Conservation (phyloP, 2,329 filamentous ascomycete genomes). For the Dendryphion nanum region DNA sequence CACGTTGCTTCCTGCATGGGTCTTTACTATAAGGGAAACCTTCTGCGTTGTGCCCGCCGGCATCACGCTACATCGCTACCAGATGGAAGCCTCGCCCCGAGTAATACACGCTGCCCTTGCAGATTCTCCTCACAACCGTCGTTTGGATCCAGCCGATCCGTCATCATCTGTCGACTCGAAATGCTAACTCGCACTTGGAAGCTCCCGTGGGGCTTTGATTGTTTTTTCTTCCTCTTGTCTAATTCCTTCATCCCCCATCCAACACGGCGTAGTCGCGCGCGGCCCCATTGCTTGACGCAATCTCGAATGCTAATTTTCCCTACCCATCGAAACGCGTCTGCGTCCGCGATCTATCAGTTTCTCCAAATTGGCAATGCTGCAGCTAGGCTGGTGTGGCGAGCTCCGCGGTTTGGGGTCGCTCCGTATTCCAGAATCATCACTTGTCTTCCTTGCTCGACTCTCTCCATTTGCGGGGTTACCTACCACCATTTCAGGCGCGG, state of each 20-base stretch:
- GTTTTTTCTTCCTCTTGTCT: no score
- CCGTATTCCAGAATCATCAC: conserved; percentile 23
- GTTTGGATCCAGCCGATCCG: no score
- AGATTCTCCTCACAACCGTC: conserved; percentile 9
- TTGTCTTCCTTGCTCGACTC: conserved; percentile 26
- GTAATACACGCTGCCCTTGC: conserved; percentile 25
- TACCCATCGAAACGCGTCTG: no score
- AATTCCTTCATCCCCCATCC: no score
- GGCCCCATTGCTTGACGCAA: no score
- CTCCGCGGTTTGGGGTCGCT: conserved; percentile 8
- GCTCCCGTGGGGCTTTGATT: no score
- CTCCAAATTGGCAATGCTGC: conserved; percentile 14
- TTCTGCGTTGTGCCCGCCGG: conserved; percentile 10
- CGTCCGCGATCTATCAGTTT: conserved; percentile 15
- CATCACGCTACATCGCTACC: conserved; percentile 29
- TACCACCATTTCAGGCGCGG: conserved; percentile 13
- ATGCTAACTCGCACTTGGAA: no score
- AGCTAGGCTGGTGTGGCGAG: conserved; percentile 9
- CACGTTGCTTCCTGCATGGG: conserved; percentile 26
- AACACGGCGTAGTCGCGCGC: no score
- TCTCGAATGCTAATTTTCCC: no score
- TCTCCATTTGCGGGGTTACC: conserved; percentile 33
- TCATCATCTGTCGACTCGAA: no score
- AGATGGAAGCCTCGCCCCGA: conserved; percentile 19
- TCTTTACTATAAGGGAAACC: conserved; percentile 26